Percentiles rank a stretch among this genome's conserved stretches.
Conservation (phyloP, 2,329 filamentous ascomycete genomes). For the Sarocladium kiliense region DNA sequence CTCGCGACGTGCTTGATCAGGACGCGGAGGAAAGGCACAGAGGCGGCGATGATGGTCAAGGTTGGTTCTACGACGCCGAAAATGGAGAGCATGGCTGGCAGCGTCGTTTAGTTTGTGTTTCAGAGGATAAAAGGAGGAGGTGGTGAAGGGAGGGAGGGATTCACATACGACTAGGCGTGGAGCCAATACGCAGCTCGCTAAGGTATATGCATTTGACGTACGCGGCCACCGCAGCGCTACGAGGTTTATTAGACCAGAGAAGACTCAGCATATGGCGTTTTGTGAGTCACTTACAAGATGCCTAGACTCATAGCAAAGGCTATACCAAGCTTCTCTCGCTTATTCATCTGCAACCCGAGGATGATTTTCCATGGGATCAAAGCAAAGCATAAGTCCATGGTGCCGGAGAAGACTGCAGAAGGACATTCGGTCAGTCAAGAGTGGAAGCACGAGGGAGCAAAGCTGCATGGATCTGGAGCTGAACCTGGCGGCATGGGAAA, state of each 20-base stretch:
- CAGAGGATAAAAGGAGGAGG: not conserved
- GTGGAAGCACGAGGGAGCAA: not conserved
- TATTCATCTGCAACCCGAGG: conserved; percentile 11
- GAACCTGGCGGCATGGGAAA: no score
- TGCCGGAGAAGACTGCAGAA: conserved; percentile 11
- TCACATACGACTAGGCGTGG: not conserved
- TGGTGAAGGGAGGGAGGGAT: not conserved
- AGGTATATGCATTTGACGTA: conserved; percentile 9
- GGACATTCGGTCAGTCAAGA: not conserved
- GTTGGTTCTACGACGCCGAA: conserved; percentile 15
- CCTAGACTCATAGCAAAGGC: conserved; percentile 13
- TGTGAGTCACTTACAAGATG: conserved; percentile 9
- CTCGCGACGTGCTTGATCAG: conserved; percentile 11
- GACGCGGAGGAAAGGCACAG: conserved; percentile 18
- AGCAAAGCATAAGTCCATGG: conserved; percentile 11
- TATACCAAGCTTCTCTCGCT: conserved; percentile 12
- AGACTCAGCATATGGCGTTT: not conserved
- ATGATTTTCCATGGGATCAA: conserved; percentile 13
- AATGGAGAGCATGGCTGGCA: conserved; percentile 12
- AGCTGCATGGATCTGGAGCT: no score
- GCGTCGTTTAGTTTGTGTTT: not conserved
- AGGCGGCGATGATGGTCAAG: conserved; percentile 17
- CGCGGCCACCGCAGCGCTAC: conserved; percentile 9
- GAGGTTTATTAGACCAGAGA: not conserved
- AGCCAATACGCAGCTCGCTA: not conserved